These are phyloP conservation scores for Aspergillus brasiliensis DNA, from an alignment of 2,329 filamentous ascomycete species.

Conservation along the genomic window DNA sequence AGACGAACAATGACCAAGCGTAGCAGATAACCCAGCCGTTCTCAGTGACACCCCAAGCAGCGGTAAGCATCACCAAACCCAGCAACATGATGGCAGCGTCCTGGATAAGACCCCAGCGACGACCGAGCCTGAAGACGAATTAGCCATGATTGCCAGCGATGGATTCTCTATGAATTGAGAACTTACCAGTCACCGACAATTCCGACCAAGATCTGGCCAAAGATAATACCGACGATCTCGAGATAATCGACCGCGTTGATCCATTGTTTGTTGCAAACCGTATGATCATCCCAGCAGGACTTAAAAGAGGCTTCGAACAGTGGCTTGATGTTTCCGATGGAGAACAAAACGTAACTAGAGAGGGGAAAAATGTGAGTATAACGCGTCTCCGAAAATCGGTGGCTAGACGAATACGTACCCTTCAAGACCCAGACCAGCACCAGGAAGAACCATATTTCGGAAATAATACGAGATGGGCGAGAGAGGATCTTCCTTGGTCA, in stretches of 20 bases:
- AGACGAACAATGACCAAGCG: conserved; percentile 91
- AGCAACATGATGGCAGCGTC: conserved; percentile 94
- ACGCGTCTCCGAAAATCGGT: neutral
- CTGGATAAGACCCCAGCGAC: conserved; percentile 93
- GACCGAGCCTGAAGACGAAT: conserved; percentile 67
- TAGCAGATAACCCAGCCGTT: conserved; percentile 98
- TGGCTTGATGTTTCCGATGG: conserved; percentile 87
- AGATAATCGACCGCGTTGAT: conserved; percentile 83
- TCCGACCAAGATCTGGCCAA: conserved; percentile 86
- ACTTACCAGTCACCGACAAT: conserved; percentile 69
- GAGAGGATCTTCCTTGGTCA: conserved; percentile 85
- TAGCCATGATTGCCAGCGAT: conserved; percentile 4
- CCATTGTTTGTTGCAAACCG: conserved; percentile 77
- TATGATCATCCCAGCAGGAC: conserved; percentile 70
- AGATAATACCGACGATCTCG: conserved; percentile 92
- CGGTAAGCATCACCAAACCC: conserved; percentile 87
- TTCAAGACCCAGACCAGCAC: conserved; percentile 88
- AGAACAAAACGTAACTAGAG: conserved; percentile 85
- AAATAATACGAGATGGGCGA: conserved; percentile 85
- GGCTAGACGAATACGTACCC: conserved; percentile 51
- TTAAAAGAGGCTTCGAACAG: conserved; percentile 77
- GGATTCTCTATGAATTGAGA: neutral
- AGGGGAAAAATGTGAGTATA: neutral
- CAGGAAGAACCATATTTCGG: conserved; percentile 86
- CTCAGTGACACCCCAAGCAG: conserved; percentile 81